Conservation (phyloP, 805 yeast species). For the Candida adriatica region DNA sequence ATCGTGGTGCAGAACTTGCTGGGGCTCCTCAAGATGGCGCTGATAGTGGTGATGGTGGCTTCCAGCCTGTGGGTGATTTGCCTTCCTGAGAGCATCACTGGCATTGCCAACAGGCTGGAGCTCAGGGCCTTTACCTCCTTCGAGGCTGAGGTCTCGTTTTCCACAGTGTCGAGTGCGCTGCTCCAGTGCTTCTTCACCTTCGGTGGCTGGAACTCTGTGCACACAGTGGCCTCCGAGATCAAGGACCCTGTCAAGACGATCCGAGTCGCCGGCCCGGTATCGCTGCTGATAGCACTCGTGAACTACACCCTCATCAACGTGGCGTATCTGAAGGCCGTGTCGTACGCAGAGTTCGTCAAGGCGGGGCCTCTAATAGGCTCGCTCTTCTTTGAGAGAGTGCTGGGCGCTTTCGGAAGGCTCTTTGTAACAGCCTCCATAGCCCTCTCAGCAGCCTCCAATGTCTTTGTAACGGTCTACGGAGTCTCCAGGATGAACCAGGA, state of each 20-base stretch:
- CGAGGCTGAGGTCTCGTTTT: conserved; percentile 28
- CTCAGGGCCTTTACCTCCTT: conserved; percentile 25
- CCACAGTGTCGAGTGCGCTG: conserved; percentile 48
- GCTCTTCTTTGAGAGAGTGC: conserved; percentile 45
- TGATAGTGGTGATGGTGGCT: conserved; percentile 46
- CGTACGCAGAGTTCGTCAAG: conserved; percentile 43
- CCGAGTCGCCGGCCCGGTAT: conserved; percentile 53
- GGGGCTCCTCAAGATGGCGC: conserved; percentile 52
- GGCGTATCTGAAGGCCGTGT: conserved; percentile 49
- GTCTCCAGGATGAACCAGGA: conserved; percentile 60
- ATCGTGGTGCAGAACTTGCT: conserved; percentile 53
- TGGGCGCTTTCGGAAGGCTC: conserved; percentile 48
- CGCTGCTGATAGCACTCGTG: conserved; percentile 39
- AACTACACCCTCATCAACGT: conserved; percentile 47
- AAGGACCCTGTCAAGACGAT: conserved; percentile 51
- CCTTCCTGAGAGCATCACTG: conserved; percentile 35
- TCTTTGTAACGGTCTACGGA: conserved; percentile 53
- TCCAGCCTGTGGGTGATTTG: conserved; percentile 53
- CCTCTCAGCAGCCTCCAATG: conserved; percentile 55
- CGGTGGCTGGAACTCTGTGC: conserved; percentile 60
- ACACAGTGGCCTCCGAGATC: conserved; percentile 54
- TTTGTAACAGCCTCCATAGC: conserved; percentile 53
- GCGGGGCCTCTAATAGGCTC: conserved; percentile 59
- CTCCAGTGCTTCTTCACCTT: conserved; percentile 53
- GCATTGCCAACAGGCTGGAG: conserved; percentile 32